phyloP scores from a whole-genome alignment of 1,139 yeast genomes.

The Kurtzmaniella quercitrusa region DNA sequence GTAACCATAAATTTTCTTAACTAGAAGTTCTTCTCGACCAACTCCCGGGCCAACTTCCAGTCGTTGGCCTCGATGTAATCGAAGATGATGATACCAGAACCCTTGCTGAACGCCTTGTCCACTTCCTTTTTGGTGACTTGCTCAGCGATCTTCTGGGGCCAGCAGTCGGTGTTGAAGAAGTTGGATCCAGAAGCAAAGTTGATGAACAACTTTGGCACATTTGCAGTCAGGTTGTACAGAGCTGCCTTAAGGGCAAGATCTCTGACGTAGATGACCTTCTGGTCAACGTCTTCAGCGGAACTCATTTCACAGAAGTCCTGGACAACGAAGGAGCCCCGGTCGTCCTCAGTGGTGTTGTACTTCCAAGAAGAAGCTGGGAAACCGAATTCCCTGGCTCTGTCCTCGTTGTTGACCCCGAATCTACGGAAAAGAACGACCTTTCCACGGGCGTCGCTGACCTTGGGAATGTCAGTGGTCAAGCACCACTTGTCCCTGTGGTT shows the following conservation, averaged over 20 bases:
- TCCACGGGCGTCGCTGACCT: slow-evolving; percentile 60
- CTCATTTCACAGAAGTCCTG: slow-evolving; percentile 75
- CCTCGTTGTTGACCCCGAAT: slow-evolving; percentile 54
- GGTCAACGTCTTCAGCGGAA: slow-evolving; percentile 47
- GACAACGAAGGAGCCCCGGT: slow-evolving; percentile 57
- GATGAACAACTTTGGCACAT: slow-evolving; percentile 53
- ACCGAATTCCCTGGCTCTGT: slow-evolving; percentile 48
- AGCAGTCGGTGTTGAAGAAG: slow-evolving; percentile 65
- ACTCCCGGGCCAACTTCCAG: slow-evolving; percentile 53
- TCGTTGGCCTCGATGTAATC: slow-evolving; percentile 64
- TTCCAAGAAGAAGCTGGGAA: slow-evolving; percentile 67
- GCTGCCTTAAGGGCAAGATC: slow-evolving; percentile 52
- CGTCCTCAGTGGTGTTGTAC: slow-evolving; percentile 64
- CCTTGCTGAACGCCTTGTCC: slow-evolving; percentile 47
- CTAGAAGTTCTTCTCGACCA: slow-evolving; percentile 55
- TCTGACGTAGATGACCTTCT: slow-evolving; percentile 56
- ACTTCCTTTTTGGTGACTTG: slow-evolving; percentile 48
- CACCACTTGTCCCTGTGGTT: slow-evolving; percentile 57
- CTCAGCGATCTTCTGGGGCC: slow-evolving; percentile 68
- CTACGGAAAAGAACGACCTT: slow-evolving; percentile 65
- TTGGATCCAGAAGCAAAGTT: slow-evolving; percentile 76
- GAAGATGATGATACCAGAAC: slow-evolving; percentile 57
- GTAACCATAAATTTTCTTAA: background rate
- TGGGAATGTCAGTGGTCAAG: slow-evolving; percentile 53
- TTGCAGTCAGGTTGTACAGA: slow-evolving; percentile 44